These are phyloP conservation scores for Limnanthes douglasii DNA, from an alignment of 345 rosid genomes.

Conservation along the genomic window DNA sequence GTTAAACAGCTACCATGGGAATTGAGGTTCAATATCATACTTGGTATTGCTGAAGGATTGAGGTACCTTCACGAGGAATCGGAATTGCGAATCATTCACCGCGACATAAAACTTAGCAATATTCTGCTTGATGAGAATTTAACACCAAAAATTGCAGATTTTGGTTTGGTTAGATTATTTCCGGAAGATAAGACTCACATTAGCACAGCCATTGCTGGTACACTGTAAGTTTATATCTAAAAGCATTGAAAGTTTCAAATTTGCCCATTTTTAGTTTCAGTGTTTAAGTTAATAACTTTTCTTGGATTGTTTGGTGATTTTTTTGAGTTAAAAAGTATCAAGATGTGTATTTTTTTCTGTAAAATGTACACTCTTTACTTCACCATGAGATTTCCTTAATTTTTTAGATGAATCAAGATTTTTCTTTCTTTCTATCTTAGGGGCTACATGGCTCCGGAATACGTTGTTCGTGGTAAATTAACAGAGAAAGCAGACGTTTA, in stretches of 20 bases:
- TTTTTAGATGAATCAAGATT: no score
- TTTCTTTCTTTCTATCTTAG: slow-evolving; percentile 18
- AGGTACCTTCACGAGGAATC: slow-evolving; percentile 76
- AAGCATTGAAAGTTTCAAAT: no score
- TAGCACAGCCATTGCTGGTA: slow-evolving; percentile 72
- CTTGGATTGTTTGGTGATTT: no score
- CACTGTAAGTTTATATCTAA: no score
- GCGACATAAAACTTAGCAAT: slow-evolving; percentile 80
- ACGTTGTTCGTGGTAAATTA: slow-evolving; percentile 51
- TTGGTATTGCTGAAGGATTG: slow-evolving; percentile 74
- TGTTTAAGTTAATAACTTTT: no score
- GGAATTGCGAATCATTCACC: slow-evolving; percentile 57
- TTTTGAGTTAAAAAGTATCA: background rate
- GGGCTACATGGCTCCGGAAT: slow-evolving; percentile 96
- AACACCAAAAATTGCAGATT: slow-evolving; percentile 74
- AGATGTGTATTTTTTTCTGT: background rate
- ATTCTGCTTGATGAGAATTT: slow-evolving; percentile 58
- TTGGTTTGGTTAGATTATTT: slow-evolving; percentile 71
- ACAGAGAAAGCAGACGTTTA: slow-evolving; percentile 83
- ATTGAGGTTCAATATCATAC: slow-evolving; percentile 33
- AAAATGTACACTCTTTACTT: no score
- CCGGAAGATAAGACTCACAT: slow-evolving; percentile 60
- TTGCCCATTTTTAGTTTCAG: no score
- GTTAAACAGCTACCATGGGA: slow-evolving; percentile 38
- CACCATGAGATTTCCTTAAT: no score